These are phyloP conservation scores for Fusarium nodosum DNA, from an alignment of 2,329 filamentous ascomycete genomes.

Conservation along the genomic window DNA sequence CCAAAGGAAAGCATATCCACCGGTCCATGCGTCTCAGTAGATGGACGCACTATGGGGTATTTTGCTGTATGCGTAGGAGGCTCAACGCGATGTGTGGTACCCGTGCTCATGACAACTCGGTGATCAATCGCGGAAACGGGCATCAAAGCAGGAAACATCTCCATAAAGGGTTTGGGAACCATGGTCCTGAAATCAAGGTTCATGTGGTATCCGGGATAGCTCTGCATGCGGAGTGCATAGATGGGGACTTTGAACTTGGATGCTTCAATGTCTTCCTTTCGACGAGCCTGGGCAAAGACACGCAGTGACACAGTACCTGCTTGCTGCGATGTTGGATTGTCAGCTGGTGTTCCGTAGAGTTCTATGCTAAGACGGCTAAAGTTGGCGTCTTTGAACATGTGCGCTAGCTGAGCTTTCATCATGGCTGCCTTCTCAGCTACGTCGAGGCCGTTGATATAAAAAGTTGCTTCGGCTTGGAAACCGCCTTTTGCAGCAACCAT, in stretches of 20 bases:
- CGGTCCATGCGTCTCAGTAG: conserved; percentile 48
- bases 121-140: conserved; percentile 49
- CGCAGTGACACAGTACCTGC: conserved; percentile 64
- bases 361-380: conserved; percentile 56
- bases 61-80: conserved; percentile 42
- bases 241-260: conserved; percentile 56
- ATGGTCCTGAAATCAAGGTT: conserved; percentile 60
- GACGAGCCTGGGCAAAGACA: conserved; percentile 61
- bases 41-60: conserved; percentile 47
- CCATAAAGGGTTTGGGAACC: conserved; percentile 59
- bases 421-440: conserved; percentile 59
- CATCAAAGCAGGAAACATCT: conserved; percentile 58
- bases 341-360: conserved; percentile 55
- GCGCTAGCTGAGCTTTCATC: conserved; percentile 57
- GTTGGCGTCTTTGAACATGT: conserved; percentile 52
- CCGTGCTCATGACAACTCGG: conserved; percentile 48
- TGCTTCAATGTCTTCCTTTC: conserved; percentile 53
- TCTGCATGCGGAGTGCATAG: conserved; percentile 58
- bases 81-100: conserved; percentile 29
- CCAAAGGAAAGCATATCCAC: conserved; percentile 48
- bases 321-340: conserved; percentile 60
- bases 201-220: conserved; percentile 60
- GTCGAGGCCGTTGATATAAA: conserved; percentile 60
- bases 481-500: conserved; percentile 60
- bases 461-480: conserved; percentile 62